Conservation (phyloP, 257 asterid genomes). For the Jacaranda mimosifolia region DNA sequence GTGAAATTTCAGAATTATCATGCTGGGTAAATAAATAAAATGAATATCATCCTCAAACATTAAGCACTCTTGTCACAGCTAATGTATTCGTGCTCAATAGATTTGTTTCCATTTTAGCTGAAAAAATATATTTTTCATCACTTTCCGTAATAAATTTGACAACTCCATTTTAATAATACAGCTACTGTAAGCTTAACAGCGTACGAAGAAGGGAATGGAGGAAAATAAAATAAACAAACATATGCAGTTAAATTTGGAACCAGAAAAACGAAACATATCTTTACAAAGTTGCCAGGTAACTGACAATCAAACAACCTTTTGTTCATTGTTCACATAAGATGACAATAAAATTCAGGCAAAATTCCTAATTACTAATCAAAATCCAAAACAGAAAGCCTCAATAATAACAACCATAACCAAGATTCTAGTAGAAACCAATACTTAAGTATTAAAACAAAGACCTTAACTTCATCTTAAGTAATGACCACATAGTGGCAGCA, state of each 20-base stretch:
- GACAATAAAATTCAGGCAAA: background rate
- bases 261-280: background rate
- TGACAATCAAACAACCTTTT: background rate
- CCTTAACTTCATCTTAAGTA: background rate
- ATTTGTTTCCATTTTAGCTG: background rate
- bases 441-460: background rate
- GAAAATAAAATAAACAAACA: slow-evolving; percentile 1
- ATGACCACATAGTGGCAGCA: background rate
- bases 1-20: slow-evolving; percentile 13
- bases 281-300: slow-evolving; percentile 16
- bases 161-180: background rate
- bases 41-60: background rate
- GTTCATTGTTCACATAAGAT: slow-evolving; percentile 8
- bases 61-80: slow-evolving; percentile 3
- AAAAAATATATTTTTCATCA: background rate
- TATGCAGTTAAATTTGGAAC: background rate
- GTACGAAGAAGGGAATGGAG: background rate
- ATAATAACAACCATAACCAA: background rate
- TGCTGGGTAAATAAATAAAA: background rate
- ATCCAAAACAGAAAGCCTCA: background rate
- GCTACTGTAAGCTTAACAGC: background rate
- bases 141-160: background rate
- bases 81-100: slow-evolving; percentile 10
- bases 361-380: background rate
- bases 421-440: background rate